Conservation (phyloP, 169 alveolate genomes). For the Eimeria sp. region DNA sequence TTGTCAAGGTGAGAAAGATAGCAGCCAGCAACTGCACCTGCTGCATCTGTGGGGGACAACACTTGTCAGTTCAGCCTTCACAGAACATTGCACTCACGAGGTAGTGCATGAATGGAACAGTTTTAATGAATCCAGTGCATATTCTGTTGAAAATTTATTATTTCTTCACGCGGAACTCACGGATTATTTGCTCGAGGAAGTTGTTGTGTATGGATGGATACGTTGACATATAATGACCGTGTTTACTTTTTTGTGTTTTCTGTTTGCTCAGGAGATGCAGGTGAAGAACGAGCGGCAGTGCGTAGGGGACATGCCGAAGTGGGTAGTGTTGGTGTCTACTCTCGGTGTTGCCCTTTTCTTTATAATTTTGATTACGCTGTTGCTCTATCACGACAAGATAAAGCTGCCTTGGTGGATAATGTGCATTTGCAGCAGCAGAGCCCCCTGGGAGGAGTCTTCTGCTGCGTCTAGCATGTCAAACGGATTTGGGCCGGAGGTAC, state of each 20-base stretch:
- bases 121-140: no score
- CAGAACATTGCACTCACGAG: no score
- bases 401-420: slow-evolving; percentile 81
- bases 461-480: slow-evolving; percentile 34
- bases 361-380: slow-evolving; percentile 27
- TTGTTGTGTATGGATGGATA: no score
- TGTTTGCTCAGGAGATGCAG: slow-evolving; percentile 36
- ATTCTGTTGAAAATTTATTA: no score
- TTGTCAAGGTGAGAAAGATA: slow-evolving; percentile 32
- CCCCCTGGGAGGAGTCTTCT: slow-evolving; percentile 75
- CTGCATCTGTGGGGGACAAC: not conserved
- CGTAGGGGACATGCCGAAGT: slow-evolving; percentile 71
- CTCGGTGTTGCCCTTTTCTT: slow-evolving; percentile 73
- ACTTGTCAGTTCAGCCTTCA: no score
- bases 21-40: not conserved
- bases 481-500: slow-evolving; percentile 5
- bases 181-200: no score
- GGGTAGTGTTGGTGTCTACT: slow-evolving; percentile 77
- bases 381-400: slow-evolving; percentile 77
- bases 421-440: slow-evolving; percentile 81
- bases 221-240: no score
- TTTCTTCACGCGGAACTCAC: no score
- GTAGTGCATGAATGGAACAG: no score
- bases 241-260: not conserved
- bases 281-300: slow-evolving; percentile 38